Conservation (phyloP, 805 yeast genomes). For the Ogataea glucozyma region DNA sequence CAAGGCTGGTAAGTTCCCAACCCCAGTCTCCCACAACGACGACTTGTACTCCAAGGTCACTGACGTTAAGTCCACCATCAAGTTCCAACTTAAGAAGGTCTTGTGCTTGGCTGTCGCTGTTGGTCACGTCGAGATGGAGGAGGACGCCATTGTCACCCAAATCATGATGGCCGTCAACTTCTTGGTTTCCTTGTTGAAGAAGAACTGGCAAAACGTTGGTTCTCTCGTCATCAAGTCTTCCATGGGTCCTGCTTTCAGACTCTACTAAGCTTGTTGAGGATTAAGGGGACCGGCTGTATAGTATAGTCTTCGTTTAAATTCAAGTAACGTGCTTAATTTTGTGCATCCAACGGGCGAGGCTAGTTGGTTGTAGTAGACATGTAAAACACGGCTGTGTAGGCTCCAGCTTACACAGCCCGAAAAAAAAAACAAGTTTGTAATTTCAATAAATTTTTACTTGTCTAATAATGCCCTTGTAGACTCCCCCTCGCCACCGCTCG, state of each 20-base stretch:
- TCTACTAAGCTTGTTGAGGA: constrained; percentile 65
- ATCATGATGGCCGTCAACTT: constrained; percentile 98
- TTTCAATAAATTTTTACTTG: no score
- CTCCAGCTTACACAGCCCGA: no score
- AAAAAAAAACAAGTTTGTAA: no score
- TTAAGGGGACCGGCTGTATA: neutral
- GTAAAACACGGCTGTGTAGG: no score
- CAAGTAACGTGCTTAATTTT: no score
- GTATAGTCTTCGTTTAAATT: no score
- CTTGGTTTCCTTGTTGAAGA: constrained; percentile 98
- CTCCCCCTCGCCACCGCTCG: no score
- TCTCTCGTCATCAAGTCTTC: constrained; percentile 98
- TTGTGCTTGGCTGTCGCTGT: constrained; percentile 99
- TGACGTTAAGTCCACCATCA: constrained; percentile 99
- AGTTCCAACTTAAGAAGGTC: constrained; percentile 99
- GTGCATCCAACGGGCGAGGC: no score
- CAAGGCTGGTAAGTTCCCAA: constrained; percentile 99
- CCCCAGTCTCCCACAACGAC: constrained; percentile 99
- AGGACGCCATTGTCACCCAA: constrained; percentile 94
- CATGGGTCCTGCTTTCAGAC: constrained; percentile 99
- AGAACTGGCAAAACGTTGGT: constrained; percentile 99
- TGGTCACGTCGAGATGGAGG: constrained; percentile 99
- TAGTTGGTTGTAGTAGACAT: no score
- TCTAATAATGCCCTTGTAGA: no score
- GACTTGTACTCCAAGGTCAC: constrained; percentile 93